Evolutionary conservation across 2,329 filamentous ascomycete species (phyloP), one percentile per base, ranked within the genome.

Genomic region (Fusarium sp.): DNA sequence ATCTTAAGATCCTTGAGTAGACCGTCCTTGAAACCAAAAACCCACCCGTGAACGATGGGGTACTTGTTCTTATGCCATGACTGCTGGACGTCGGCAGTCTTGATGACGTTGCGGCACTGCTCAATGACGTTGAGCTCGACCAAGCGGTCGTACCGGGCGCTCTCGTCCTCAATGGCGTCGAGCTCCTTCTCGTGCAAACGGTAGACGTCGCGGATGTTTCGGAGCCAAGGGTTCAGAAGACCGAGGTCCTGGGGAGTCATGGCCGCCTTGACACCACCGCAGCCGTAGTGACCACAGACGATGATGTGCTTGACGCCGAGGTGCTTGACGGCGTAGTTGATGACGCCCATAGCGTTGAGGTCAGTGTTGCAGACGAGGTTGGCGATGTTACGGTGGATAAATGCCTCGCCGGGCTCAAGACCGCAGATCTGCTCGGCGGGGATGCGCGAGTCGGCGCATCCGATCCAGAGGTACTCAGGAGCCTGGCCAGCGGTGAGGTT

Each of bases 361-460:
- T 97, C 94, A 67, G 88, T 90, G 76, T 90, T 88, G 81, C 89
- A 88, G 58, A 97, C 86, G 69, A 96, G 85, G 83, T 97, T 97
- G 81, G 93, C 94, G 79, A 97, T 97, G 77, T 97, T 97, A 80
- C 94, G 92, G 84, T 97, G 93, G 71, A 96, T 91, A 79, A 97
- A 97, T 74, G 95, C 91, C 80, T 97, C 93, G 71, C 94, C 94
- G n/a, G 94, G 92, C 75, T 91, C 85, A 57, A 95, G 87, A 70
- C 92, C 90, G 46, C 93, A 89, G 78, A 97, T 89, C 75, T 92
- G 92, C 75, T 94, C 95, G 73, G 95, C 94, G n/a, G 94, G 94
- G 76, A 95, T 92, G 70, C 94, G 92, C 40, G 90, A 93, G 83
- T 97, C 94, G 79, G 91, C 91, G 85, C 94, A 97, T 48, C 94